Evolutionary conservation across 306 rosid genomes (phyloP), one percentile per base, ranked within the genome.

Genomic region (Casuarina cunninghamiana): DNA sequence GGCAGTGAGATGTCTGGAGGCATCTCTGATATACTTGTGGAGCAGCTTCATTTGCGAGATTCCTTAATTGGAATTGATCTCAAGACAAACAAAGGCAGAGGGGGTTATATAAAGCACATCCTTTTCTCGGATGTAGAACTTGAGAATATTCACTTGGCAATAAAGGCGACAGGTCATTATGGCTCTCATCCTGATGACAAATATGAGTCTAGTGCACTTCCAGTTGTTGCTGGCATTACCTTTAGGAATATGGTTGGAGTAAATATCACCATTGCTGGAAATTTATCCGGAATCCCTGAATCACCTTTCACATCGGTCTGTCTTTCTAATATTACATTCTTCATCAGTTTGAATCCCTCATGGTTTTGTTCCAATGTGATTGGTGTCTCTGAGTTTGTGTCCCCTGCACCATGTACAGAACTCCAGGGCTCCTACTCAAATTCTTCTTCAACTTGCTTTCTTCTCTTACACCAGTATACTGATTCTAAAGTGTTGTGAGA

Each of bases 1-100:
- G 91, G 92, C 5, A 88, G 89, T 69, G 91, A 88, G 76, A 90
- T 90, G 92, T 90, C 95, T 6, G 91, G 92, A 79, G 95, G 95
- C 49, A 84, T 90, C 74, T 86, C 88, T 2, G 42, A 72, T 43
- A 16, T 88, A 66, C 73, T 39, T 26, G 88, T 57, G 12, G 87
- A 90, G 71, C 72, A 75, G n/a, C 75, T 90, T 50, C 80, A 21
- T 38, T 54, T 90, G 48, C 16, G 6, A 51, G 53, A 90, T 78
- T 90, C 95, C 3, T 37, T 48, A 4, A 67, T 74, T 38, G 92
- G 91, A 45, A 77, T 90, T 60, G 71, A 73, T 72, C 77, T 90
- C 37, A 90, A 88, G 87, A 88, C 95, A 53, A 77, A 87, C 38
- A 76, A 6, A 66, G 95, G 95, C 45, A 85, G 95, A 81, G 92